These are phyloP conservation scores for Endogone sp. DNA, from an alignment of 192 early-diverging fungal species.

Conservation along the genomic window DNA sequence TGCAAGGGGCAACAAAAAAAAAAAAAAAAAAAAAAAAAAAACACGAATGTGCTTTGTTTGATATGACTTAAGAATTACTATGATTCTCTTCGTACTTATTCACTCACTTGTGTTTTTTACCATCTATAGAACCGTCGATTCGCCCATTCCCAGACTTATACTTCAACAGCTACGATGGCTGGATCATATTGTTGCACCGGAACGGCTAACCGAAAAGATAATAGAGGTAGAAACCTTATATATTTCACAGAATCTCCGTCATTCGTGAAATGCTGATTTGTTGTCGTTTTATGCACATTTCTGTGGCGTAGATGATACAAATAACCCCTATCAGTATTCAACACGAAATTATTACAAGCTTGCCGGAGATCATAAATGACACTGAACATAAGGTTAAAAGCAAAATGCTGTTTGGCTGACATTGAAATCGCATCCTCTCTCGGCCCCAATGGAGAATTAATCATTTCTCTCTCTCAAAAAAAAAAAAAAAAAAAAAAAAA, in stretches of 20 bases:
- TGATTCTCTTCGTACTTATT: not conserved
- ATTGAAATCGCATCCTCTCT: not conserved
- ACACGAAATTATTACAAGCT: conserved; percentile 62
- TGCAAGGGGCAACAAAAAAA: not conserved
- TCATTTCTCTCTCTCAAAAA: too few species aligned
- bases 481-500: too few species aligned
- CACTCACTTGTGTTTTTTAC: not conserved
- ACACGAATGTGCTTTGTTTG: too few species aligned
- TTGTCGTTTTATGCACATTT: not conserved
- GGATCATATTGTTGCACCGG: conserved; percentile 65
- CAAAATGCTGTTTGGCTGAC: not conserved
- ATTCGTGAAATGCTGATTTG: too few species aligned
- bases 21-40: not conserved
- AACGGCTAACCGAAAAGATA: conserved; percentile 53
- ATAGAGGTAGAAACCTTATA: too few species aligned
- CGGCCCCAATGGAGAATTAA: not conserved
- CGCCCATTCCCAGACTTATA: not conserved
- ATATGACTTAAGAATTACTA: too few species aligned
- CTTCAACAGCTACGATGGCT: conserved; percentile 75
- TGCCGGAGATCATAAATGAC: conserved; percentile 77
- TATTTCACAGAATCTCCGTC: too few species aligned
- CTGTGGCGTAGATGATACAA: conserved; percentile 42
- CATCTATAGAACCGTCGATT: not conserved
- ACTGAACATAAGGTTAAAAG: conserved; percentile 52
- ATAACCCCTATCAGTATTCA: conserved; percentile 62